A percentile compares a stretch with the other conserved stretches of the same genome.
Conservation (phyloP, 257 asterid genomes). For the Anisodus acutangulus region DNA sequence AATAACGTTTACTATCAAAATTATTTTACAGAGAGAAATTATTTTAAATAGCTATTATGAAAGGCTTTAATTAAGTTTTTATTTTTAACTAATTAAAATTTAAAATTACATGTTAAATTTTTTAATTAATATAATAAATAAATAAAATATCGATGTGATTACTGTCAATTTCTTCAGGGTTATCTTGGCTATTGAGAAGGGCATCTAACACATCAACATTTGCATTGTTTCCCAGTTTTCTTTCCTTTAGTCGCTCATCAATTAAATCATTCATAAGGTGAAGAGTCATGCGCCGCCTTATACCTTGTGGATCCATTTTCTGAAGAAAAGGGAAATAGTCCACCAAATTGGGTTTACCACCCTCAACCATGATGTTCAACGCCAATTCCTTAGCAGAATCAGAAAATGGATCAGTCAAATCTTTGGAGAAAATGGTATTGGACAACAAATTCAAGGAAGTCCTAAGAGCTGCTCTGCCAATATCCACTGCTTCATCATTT, state of each 20-base stretch:
- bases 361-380: conserved; percentile 42
- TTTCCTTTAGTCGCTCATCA: conserved; percentile 43
- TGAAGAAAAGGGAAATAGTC: conserved; percentile 56
- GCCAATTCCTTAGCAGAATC: conserved; percentile 56
- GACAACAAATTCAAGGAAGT: conserved; percentile 52
- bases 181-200: conserved; percentile 42
- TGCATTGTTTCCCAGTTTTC: background rate
- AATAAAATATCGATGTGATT: conserved; percentile 50
- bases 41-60: no score
- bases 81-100: no score
- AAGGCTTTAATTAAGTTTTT: no score
- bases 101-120: no score
- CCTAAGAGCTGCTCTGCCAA: conserved; percentile 39
- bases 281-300: conserved; percentile 41
- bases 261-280: conserved; percentile 45
- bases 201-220: conserved; percentile 40
- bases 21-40: no score
- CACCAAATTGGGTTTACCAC: conserved; percentile 46
- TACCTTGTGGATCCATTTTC: conserved; percentile 54
- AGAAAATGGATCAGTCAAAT: conserved; percentile 48
- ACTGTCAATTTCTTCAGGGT: conserved; percentile 57
- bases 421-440: conserved; percentile 55
- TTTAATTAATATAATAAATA: no score
- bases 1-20: no score
- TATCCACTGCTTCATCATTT: conserved; percentile 42